Evolutionary conservation across 768 basidiomycete genomes (phyloP), one percentile per base, ranked within the genome.

Genomic region (Termitomyces sp.): DNA sequence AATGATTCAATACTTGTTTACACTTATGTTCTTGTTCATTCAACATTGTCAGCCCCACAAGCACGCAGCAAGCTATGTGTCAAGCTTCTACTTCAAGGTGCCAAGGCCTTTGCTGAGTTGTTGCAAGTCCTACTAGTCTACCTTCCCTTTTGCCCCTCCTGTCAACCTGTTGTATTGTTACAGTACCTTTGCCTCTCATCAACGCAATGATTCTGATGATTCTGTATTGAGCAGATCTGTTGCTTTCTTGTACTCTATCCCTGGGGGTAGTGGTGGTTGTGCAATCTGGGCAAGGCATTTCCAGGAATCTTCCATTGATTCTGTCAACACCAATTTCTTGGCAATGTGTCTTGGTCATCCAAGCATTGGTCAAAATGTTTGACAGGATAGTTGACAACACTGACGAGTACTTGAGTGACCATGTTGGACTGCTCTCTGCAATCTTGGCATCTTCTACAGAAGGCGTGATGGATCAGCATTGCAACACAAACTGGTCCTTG

Each of bases 311-410:
- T 89, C 88, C 0, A 65, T 78, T 1, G 89, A 91, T 57, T 91
- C 89, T 0, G 66, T 82, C 31, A 68, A 77, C 63, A 91, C 86
- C 60, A 83, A 88, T 43, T 80, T 79, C 57, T 84, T 87, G 10
- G 75, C 69, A 3, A 68, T 74, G 59, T 72, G 78, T n/a, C 67
- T 88, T 0, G 83, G 78, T 2, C 79, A 91, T 11, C 91, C 91
- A 1, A 88, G 85, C 3, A 66, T 92, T 3, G 90, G 91, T 1
- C 68, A 93, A 91, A 78, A 93, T 93, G 91, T 88, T 93, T 58
- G 84, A 88, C 36, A 83, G 76, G 12, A 27, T 41, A 45, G 32
- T 56, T 15, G 54, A 50, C 7, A 29, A 32, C 16, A 32, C 18
- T n/a, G 65, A n/a, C 63, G n/a, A n/a, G n/a, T n/a, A n/a, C n/a